These are phyloP conservation scores for Nosema muscidifuracis DNA, from an alignment of 371 early-diverging fungal species.

Conservation along the genomic window DNA sequence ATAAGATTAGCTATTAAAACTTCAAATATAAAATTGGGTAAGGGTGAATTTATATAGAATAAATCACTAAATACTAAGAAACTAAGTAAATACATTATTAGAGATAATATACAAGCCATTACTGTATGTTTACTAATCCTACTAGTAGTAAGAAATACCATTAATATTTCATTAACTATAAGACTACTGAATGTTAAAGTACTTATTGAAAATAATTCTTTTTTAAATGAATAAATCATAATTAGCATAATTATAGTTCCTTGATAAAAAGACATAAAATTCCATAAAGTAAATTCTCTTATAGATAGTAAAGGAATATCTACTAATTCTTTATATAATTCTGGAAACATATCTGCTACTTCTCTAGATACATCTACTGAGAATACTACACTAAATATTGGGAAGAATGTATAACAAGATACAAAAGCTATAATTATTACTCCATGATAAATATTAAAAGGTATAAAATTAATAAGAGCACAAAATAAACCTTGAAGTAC, in stretches of 20 bases:
- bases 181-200: slow-evolving; percentile 88
- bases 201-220: slow-evolving; percentile 84
- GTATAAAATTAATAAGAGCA: slow-evolving; percentile 88
- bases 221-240: slow-evolving; percentile 80
- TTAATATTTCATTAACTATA: slow-evolving; percentile 90
- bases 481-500: slow-evolving; percentile 97
- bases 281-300: slow-evolving; percentile 85
- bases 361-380: slow-evolving; percentile 82
- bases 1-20: slow-evolving; percentile 15
- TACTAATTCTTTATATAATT: slow-evolving; percentile 86
- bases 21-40: slow-evolving; percentile 20
- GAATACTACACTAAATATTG: slow-evolving; percentile 84
- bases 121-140: slow-evolving; percentile 46
- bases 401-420: slow-evolving; percentile 88
- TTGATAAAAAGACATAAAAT: slow-evolving; percentile 87
- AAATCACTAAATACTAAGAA: slow-evolving; percentile 43
- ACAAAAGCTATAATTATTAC: slow-evolving; percentile 72
- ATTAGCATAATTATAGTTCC: slow-evolving; percentile 82
- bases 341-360: slow-evolving; percentile 82
- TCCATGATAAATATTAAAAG: slow-evolving; percentile 88
- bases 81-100: slow-evolving; percentile 47
- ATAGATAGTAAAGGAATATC: slow-evolving; percentile 79
- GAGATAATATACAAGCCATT: slow-evolving; percentile 45
- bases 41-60: slow-evolving; percentile 4
- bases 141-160: slow-evolving; percentile 77